These are phyloP conservation scores for Phytophthora vignae DNA, from an alignment of 352 stramenopile genomes.

Conservation along the genomic window DNA sequence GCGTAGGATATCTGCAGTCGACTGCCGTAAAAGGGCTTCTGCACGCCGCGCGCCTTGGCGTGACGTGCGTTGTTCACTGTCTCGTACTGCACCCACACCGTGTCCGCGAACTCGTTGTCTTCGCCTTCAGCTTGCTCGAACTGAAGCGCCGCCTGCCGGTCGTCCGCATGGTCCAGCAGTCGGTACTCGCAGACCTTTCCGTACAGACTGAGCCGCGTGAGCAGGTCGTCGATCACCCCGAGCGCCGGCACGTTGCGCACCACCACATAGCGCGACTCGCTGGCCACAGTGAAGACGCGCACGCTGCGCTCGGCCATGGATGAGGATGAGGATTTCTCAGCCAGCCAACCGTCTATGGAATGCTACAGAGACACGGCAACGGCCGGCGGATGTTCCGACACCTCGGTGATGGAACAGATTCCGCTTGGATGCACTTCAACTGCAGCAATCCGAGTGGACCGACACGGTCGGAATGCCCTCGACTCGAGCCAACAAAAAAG, in stretches of 20 bases:
- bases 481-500: neutral
- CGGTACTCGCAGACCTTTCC: slow-evolving; percentile 59
- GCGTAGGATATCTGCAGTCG: slow-evolving; percentile 71
- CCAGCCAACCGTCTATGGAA: slow-evolving; percentile 31
- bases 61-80: slow-evolving; percentile 79
- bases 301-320: slow-evolving; percentile 34
- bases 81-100: slow-evolving; percentile 79
- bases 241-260: slow-evolving; percentile 72
- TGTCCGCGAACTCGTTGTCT: slow-evolving; percentile 60
- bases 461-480: neutral
- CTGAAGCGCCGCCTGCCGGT: slow-evolving; percentile 38
- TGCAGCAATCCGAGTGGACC: neutral
- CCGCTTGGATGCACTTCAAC: slow-evolving; percentile 11
- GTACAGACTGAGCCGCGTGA: slow-evolving; percentile 62
- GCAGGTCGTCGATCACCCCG: slow-evolving; percentile 62
- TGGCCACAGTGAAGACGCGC: slow-evolving; percentile 69
- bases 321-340: slow-evolving; percentile 2
- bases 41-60: slow-evolving; percentile 62
- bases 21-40: slow-evolving; percentile 74
- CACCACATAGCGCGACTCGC: slow-evolving; percentile 65
- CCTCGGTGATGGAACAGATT: slow-evolving; percentile 1
- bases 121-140: slow-evolving; percentile 22
- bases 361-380: slow-evolving; percentile 24
- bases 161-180: slow-evolving; percentile 58
- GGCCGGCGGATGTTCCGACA: slow-evolving; percentile 5